phyloP scores from a whole-genome alignment of 139 green algal genomes.

The Deuterostichococcus epilithicus region DNA sequence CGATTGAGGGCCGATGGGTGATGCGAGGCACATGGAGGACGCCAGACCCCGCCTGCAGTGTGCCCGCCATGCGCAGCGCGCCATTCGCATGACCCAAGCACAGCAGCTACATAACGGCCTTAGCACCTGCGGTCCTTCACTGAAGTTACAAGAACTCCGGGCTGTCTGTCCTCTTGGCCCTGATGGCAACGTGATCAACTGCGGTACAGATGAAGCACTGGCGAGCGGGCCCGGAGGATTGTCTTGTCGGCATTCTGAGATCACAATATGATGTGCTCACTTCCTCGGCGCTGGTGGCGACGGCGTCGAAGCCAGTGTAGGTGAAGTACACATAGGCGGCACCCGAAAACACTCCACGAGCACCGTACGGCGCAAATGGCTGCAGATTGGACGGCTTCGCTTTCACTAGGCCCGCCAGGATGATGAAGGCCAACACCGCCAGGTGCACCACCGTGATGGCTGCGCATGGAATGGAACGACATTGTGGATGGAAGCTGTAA shows the following conservation, averaged over 20 bases:
- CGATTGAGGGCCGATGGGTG: too few relatives aligned
- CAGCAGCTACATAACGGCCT: too few relatives aligned
- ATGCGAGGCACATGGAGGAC: not conserved
- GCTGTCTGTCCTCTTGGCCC: too few relatives aligned
- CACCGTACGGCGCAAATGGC: slow-evolving; percentile 46
- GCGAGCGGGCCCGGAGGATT: slow-evolving; percentile 68
- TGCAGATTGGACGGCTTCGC: slow-evolving; percentile 39
- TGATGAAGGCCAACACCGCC: slow-evolving; percentile 34
- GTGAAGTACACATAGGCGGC: slow-evolving; percentile 52
- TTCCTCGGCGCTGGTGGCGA: slow-evolving; percentile 69
- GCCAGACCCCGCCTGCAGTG: too few relatives aligned
- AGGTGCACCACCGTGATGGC: slow-evolving; percentile 36
- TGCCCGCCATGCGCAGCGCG: too few relatives aligned
- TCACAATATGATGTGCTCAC: slow-evolving; percentile 22
- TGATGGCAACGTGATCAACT: too few relatives aligned
- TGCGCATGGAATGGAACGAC: not conserved
- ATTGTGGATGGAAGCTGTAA: not conserved
- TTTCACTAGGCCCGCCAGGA: slow-evolving; percentile 39
- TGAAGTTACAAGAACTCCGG: too few relatives aligned
- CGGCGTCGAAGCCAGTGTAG: slow-evolving; percentile 41
- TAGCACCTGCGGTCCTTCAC: too few relatives aligned
- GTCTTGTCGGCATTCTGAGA: slow-evolving; percentile 50
- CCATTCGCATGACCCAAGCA: too few relatives aligned
- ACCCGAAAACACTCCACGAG: slow-evolving; percentile 45
- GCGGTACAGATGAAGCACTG: too few relatives aligned